These are phyloP conservation scores for Tolypocladium tundrense DNA, from an alignment of 2,329 filamentous ascomycete species.

Conservation along the genomic window DNA sequence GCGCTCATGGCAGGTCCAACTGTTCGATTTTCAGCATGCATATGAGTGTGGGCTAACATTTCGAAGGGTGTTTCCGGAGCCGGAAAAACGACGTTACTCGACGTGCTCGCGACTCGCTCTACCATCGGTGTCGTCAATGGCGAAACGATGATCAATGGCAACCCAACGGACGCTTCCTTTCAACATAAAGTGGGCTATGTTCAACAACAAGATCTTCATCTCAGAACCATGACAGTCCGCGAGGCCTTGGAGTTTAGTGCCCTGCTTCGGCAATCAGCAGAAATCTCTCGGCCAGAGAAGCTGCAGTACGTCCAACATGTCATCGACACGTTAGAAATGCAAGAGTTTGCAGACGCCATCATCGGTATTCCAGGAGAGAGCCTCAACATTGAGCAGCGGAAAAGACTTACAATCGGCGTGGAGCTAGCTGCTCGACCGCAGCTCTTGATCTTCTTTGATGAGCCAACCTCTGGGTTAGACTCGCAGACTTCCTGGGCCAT, in stretches of 20 bases:
- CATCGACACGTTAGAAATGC: conserved; percentile 84
- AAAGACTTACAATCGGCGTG: conserved; percentile 84
- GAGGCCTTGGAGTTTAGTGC: conserved; percentile 84
- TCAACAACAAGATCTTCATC: conserved; percentile 85
- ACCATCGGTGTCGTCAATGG: conserved; percentile 84
- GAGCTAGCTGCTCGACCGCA: conserved; percentile 88
- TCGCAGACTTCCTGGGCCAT: conserved; percentile 92
- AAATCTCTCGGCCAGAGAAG: conserved; percentile 66
- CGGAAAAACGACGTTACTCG: conserved; percentile 86
- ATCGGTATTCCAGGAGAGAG: conserved; percentile 87
- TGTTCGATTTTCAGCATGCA: too few species aligned
- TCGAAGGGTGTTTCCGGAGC: conserved; percentile 69
- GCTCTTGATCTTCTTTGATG: conserved; percentile 83
- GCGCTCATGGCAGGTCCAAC: conserved; percentile 50
- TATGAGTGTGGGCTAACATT: too few species aligned
- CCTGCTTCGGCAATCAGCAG: conserved; percentile 69
- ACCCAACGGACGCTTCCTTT: conserved; percentile 67
- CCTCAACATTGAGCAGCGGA: conserved; percentile 60
- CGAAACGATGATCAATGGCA: conserved; percentile 61
- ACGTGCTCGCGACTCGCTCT: conserved; percentile 74
- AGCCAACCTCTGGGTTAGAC: conserved; percentile 89
- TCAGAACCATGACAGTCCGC: conserved; percentile 74
- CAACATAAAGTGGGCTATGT: conserved; percentile 89
- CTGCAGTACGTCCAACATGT: conserved; percentile 81
- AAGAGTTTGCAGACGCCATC: conserved; percentile 78